Evolutionary conservation across 805 yeast genomes (phyloP).

Genomic region (Kazachstania bromeliacearum): DNA sequence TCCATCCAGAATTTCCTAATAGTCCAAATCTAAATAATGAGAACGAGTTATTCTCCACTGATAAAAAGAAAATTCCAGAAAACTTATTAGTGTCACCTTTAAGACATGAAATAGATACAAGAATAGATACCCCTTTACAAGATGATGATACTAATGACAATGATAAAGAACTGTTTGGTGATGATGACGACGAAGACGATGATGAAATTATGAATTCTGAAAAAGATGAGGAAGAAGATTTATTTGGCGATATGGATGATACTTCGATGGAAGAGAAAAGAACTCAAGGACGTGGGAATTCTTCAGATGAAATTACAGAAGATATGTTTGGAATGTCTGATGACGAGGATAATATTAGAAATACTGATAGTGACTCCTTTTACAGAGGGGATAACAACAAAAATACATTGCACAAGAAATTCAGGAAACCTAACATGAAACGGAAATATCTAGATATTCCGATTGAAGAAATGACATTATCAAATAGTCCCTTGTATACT

Average conservation of each 20-base stretch:
- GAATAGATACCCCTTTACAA: neutral
- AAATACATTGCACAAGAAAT: neutral
- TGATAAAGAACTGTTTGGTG: slow-evolving; percentile 28
- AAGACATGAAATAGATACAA: slow-evolving; percentile 7
- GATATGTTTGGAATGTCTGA: slow-evolving; percentile 28
- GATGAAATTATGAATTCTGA: slow-evolving; percentile 7
- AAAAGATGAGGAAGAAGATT: slow-evolving; percentile 23
- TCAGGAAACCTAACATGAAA: slow-evolving; percentile 11
- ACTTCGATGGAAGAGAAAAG: slow-evolving; percentile 14
- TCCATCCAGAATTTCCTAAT: slow-evolving; percentile 10
- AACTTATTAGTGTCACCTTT: slow-evolving; percentile 10
- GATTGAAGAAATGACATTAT: slow-evolving; percentile 46
- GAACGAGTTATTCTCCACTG: slow-evolving; percentile 9
- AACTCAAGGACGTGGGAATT: slow-evolving; percentile 4
- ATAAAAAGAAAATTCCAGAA: neutral
- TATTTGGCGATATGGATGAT: slow-evolving; percentile 31
- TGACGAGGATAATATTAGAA: slow-evolving; percentile 15
- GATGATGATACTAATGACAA: slow-evolving; percentile 4
- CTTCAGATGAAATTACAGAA: slow-evolving; percentile 24
- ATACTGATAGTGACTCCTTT: slow-evolving; percentile 4
- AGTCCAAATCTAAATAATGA: slow-evolving; percentile 12
- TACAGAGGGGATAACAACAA: neutral
- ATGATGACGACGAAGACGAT: slow-evolving; percentile 27
- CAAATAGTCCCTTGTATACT: slow-evolving; percentile 46
- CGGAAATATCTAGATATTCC: slow-evolving; percentile 42